Percentiles rank a stretch among this genome's conserved stretches.
phyloP scores from a whole-genome alignment of 805 yeast species.

The Candida corydali region DNA sequence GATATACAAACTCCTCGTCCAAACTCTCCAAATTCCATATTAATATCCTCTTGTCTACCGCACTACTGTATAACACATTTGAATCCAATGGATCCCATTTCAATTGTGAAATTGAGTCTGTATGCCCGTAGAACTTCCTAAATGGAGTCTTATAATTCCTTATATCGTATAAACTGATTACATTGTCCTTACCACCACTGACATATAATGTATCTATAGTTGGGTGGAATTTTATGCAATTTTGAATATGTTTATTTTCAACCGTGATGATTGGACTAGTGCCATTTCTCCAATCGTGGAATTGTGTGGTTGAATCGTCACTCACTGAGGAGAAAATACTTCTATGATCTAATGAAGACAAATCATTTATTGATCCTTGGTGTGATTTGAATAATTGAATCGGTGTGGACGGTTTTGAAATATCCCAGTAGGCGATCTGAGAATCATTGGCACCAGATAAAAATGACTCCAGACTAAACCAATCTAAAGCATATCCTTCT shows the following conservation, averaged over 20 bases:
- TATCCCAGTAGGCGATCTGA: constrained; percentile 70
- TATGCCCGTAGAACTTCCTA: constrained; percentile 66
- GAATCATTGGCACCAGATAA: constrained; percentile 66
- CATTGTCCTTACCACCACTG: constrained; percentile 74
- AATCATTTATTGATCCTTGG: constrained; percentile 59
- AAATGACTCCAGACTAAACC: constrained; percentile 50
- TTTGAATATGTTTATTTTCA: constrained; percentile 53
- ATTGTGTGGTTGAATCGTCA: constrained; percentile 59
- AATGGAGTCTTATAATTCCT: constrained; percentile 57
- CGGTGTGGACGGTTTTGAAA: constrained; percentile 42
- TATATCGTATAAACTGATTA: constrained; percentile 72
- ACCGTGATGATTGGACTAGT: constrained; percentile 42
- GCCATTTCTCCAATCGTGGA: constrained; percentile 52
- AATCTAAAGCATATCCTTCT: constrained; percentile 71
- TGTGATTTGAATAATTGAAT: constrained; percentile 47
- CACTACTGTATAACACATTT: constrained; percentile 51
- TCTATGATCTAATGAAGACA: constrained; percentile 36
- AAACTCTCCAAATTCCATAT: constrained; percentile 70
- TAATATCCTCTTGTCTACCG: constrained; percentile 64
- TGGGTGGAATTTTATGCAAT: constrained; percentile 66
- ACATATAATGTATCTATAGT: constrained; percentile 51
- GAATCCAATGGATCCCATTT: constrained; percentile 49
- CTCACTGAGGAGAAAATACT: constrained; percentile 64
- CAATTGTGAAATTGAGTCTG: constrained; percentile 39
- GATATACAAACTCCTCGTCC: constrained; percentile 47